phyloP scores from a whole-genome alignment of 2,329 filamentous ascomycete genomes.

The Microsporum canis region DNA sequence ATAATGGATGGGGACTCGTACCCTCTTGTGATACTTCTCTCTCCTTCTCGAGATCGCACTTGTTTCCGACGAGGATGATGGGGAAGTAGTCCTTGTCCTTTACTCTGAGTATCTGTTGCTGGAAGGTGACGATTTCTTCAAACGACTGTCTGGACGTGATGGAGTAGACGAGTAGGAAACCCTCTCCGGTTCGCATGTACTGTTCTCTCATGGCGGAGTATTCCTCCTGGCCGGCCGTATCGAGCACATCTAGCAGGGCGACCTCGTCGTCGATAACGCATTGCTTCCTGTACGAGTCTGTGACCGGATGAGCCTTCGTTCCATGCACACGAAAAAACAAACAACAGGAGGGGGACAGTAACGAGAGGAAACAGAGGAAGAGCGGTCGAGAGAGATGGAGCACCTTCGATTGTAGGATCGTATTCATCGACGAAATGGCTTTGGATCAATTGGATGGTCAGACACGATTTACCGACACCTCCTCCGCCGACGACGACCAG shows the following conservation, averaged over 20 bases:
- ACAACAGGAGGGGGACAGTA: neutral
- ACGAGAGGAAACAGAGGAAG: constrained; percentile 24
- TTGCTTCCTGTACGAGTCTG: constrained; percentile 99
- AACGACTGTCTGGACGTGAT: constrained; percentile 96
- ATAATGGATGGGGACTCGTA: constrained; percentile 37
- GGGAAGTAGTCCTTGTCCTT: constrained; percentile 99
- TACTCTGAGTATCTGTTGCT: constrained; percentile 94
- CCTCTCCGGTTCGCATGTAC: constrained; percentile 98
- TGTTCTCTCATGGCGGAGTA: constrained; percentile 99
- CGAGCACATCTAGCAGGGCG: constrained; percentile 90
- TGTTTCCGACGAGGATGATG: constrained; percentile 97
- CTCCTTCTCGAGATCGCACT: constrained; percentile 93
- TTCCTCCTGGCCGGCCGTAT: constrained; percentile 97
- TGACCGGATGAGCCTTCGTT: neutral
- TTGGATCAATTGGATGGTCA: constrained; percentile 93
- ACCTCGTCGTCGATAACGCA: constrained; percentile 98
- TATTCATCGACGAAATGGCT: constrained; percentile 99
- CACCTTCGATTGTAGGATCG: constrained; percentile 95
- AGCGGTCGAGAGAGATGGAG: constrained; percentile 6
- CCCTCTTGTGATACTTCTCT: constrained; percentile 85
- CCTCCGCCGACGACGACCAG: constrained; percentile 94
- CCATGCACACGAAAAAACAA: neutral
- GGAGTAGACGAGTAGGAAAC: constrained; percentile 94
- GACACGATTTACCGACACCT: constrained; percentile 96
- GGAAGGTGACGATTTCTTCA: constrained; percentile 96